These are phyloP conservation scores for Vachellia collinsii DNA, from an alignment of 306 rosid species.

Conservation along the genomic window DNA sequence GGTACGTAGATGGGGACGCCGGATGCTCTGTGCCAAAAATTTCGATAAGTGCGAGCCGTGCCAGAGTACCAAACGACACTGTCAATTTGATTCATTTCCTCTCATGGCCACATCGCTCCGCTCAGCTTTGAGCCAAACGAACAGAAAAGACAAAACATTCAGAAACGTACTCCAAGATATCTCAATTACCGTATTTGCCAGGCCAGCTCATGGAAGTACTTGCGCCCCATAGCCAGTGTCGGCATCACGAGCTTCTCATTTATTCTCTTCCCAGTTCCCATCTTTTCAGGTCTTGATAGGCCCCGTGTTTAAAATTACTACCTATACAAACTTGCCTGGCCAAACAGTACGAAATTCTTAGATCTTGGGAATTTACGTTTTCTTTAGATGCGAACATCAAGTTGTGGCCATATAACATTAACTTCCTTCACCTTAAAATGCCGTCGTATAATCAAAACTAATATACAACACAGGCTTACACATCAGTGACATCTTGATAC, in stretches of 20 bases:
- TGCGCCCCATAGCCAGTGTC: background rate
- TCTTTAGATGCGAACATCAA: conserved; percentile 23
- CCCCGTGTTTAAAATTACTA: background rate
- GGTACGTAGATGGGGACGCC: background rate
- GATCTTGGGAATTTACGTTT: conserved; percentile 21
- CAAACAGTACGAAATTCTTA: conserved; percentile 3
- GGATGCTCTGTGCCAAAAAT: background rate
- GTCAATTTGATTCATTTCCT: background rate
- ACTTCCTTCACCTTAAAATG: conserved; percentile 37
- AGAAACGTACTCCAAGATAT: background rate
- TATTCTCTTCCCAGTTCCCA: background rate
- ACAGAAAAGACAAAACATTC: background rate
- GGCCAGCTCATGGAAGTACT: background rate
- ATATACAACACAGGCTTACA: conserved; percentile 58
- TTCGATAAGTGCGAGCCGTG: background rate
- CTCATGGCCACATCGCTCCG: background rate
- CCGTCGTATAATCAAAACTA: conserved; percentile 47
- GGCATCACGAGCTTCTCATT: conserved; percentile 1
- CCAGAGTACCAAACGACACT: background rate
- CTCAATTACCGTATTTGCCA: background rate
- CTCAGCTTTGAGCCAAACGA: background rate
- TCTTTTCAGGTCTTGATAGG: background rate
- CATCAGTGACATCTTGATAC: conserved; percentile 43
- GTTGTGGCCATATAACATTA: conserved; percentile 34
- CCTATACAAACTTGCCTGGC: background rate